Evolutionary conservation across 805 yeast species (phyloP), one percentile per base, ranked within the genome.

Genomic region (Zygosaccharomyces kombuchaensis): DNA sequence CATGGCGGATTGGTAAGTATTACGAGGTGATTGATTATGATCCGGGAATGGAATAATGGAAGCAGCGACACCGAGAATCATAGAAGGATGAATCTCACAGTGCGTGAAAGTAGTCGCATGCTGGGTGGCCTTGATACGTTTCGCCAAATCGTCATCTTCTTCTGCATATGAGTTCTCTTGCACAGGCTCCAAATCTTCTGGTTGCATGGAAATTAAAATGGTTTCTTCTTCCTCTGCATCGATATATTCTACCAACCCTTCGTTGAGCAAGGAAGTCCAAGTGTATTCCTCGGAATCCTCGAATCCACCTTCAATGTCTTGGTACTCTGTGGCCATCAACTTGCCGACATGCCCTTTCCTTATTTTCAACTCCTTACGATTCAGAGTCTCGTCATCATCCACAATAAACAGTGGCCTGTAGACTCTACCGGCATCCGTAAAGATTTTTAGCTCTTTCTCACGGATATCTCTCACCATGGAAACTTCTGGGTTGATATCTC

Each of bases 181-280:
- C 4, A 77, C 72, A 21, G 89, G 80, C 51, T 84, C 89, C 65
- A 93, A 75, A 70, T 93, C 99, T 67, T 93, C 99, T 2, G 96
- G 96, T 13, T 96, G 84, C 99, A 93, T 93, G 32, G 99, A 97
- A 71, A 93, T 93, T 87, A 93, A 84, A 43, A 88, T 87, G 0
- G 98, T 90, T 71, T 93, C 99, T 67, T 93, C 99, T 74, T 93
- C 99, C 69, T 93, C 99, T 9, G 98, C 99, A 70, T 93, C 99
- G 47, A 93, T 85, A 62, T 93, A 93, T 69, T 93, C 99, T 37
- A 91, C 91, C 45, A 91, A 76, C 64, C 99, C 99, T 52, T 82
- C 84, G 44, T 74, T 77, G 19, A 93, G 80, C 55, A 93, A 74
- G 6, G 89, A 80, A 1, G 84, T 75, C 99, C 99, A 93, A 2